phyloP scores from a whole-genome alignment of 495 filamentous ascomycete genomes.

The Aspergillus diversus region DNA sequence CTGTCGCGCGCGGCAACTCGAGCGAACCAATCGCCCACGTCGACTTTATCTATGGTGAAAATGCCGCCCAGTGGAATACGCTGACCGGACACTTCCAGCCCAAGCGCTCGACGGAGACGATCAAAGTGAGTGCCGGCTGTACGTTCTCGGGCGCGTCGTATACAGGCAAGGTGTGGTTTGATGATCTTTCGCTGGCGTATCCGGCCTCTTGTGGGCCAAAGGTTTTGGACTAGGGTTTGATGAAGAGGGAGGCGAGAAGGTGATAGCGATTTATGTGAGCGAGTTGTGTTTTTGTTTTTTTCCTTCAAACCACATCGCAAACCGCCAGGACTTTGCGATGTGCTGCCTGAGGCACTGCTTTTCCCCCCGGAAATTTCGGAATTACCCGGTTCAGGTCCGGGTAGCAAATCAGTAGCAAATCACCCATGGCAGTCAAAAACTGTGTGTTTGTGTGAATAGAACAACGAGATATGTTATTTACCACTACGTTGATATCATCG shows the following conservation, averaged over 20 bases:
- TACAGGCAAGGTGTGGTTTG: conserved; percentile 5
- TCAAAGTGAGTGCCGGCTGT: background rate
- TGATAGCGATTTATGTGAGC: background rate
- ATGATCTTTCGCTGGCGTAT: conserved; percentile 5
- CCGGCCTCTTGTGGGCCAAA: conserved; percentile 1
- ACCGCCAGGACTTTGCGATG: background rate
- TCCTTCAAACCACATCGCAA: background rate
- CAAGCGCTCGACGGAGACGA: background rate
- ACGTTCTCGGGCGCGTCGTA: conserved; percentile 5
- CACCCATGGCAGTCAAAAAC: background rate
- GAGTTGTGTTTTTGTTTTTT: conserved; percentile 1
- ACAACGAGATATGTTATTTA: background rate
- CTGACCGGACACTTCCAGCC: background rate
- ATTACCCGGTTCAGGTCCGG: background rate
- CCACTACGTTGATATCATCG: background rate
- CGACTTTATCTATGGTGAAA: conserved; percentile 1
- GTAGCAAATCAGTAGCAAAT: too few relatives aligned
- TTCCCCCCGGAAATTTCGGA: background rate
- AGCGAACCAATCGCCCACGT: background rate
- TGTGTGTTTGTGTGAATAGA: background rate
- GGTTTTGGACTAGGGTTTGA: background rate
- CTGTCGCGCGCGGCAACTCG: background rate
- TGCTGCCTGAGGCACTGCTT: background rate
- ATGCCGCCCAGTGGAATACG: background rate
- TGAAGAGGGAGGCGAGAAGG: background rate